These are phyloP conservation scores for Mycena filopes DNA, from an alignment of 768 basidiomycete genomes.

Conservation along the genomic window DNA sequence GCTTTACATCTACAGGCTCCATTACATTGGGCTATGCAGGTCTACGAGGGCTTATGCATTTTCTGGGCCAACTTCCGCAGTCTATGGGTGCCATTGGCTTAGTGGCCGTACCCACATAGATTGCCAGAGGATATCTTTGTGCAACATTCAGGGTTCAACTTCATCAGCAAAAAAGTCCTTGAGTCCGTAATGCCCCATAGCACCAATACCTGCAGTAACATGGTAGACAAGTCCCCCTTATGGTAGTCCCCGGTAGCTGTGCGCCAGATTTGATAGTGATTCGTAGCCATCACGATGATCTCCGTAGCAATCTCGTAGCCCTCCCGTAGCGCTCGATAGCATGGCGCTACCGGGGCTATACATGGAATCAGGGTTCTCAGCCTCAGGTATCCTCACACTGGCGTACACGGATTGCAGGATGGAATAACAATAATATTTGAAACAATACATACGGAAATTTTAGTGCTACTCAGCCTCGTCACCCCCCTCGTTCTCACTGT, in stretches of 20 bases:
- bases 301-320: background rate
- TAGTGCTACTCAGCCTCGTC: background rate
- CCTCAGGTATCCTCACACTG: too few species aligned
- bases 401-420: too few species aligned
- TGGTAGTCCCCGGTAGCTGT: background rate
- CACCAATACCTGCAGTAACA: background rate
- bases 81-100: too few species aligned
- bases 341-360: background rate
- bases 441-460: background rate
- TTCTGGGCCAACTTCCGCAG: too few species aligned
- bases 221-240: background rate
- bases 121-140: too few species aligned
- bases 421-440: background rate
- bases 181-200: background rate
- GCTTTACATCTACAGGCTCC: too few species aligned
- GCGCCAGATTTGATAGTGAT: background rate
- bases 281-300: background rate
- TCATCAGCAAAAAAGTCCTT: slow-evolving; percentile 1
- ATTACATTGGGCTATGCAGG: too few species aligned
- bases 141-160: too few species aligned
- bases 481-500: background rate
- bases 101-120: too few species aligned
- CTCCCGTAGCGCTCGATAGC: background rate
- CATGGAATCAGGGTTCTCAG: too few species aligned
- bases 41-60: too few species aligned